Conservation (phyloP, 2,329 filamentous ascomycete species). For the Knufia petricola region DNA sequence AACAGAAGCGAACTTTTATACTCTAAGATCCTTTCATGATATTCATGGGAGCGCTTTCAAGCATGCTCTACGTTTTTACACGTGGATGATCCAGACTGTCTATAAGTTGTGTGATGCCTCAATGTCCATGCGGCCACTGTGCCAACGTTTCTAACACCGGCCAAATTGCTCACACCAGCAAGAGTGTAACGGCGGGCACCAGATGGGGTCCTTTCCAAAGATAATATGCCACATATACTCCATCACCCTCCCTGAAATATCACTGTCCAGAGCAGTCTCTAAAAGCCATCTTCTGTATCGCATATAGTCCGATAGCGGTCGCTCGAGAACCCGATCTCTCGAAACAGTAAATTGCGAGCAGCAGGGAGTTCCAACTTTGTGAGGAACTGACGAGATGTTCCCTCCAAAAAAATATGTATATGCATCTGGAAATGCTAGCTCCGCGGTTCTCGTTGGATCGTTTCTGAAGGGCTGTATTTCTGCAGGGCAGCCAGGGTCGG, state of each 20-base stretch:
- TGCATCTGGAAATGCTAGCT: conserved; percentile 23
- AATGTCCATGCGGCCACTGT: not conserved
- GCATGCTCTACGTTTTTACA: no score
- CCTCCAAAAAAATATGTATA: no score
- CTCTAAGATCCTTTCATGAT: no score
- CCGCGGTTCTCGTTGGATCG: conserved; percentile 21
- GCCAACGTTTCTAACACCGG: conserved; percentile 5
- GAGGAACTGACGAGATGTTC: conserved; percentile 23
- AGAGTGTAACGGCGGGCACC: conserved; percentile 8
- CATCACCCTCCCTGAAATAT: conserved; percentile 26
- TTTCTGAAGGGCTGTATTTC: conserved; percentile 29
- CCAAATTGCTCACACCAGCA: conserved; percentile 13
- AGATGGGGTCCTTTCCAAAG: conserved; percentile 20
- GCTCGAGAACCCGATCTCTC: conserved; percentile 24
- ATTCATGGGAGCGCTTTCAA: no score
- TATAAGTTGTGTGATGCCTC: no score
- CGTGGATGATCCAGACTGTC: no score
- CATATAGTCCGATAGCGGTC: conserved; percentile 26
- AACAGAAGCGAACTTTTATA: no score
- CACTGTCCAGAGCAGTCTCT: conserved; percentile 25
- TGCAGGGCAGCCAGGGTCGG: conserved; percentile 30
- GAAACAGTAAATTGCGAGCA: conserved; percentile 30
- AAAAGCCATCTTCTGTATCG: conserved; percentile 28
- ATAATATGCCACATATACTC: conserved; percentile 29
- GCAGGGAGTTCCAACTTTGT: conserved; percentile 25